phyloP scores from a whole-genome alignment of 2,329 filamentous ascomycete species.

The Aureobasidium sp. region DNA sequence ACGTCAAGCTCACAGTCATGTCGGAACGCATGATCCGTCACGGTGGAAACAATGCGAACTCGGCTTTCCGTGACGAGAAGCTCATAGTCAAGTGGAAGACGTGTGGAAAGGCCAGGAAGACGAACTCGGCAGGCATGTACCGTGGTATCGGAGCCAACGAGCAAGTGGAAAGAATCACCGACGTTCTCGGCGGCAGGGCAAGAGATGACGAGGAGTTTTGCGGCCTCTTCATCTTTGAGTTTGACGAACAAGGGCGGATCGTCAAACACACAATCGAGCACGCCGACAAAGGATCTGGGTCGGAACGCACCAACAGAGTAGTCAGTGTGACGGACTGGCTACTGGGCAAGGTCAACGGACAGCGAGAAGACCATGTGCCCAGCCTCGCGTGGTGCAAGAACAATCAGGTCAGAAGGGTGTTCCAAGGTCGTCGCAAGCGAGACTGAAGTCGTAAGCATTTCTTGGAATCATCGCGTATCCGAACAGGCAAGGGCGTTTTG shows the following conservation, averaged over 20 bases:
- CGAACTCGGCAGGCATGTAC: constrained; percentile 37
- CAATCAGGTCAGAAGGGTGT: constrained; percentile 3
- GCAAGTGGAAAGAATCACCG: constrained; percentile 46
- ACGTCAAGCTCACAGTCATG: constrained; percentile 77
- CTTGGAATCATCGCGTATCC: background rate
- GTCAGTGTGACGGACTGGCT: constrained; percentile 94
- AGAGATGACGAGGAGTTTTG: constrained; percentile 66
- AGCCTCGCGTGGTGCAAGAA: constrained; percentile 35
- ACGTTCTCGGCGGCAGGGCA: constrained; percentile 47
- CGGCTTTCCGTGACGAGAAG: constrained; percentile 54
- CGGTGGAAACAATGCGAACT: constrained; percentile 33
- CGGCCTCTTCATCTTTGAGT: constrained; percentile 91
- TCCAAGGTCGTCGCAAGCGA: background rate
- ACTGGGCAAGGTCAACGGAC: constrained; percentile 62
- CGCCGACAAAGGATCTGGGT: constrained; percentile 71
- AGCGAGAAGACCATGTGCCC: constrained; percentile 28
- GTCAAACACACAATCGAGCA: constrained; percentile 89
- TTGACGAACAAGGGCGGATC: constrained; percentile 77
- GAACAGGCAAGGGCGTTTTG: constrained; percentile 3
- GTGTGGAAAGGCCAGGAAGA: constrained; percentile 42
- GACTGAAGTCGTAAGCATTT: background rate
- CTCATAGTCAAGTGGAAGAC: constrained; percentile 88
- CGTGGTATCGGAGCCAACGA: constrained; percentile 32
- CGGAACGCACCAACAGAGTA: constrained; percentile 76
- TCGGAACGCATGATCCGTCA: constrained; percentile 75